Percentiles rank a stretch among this genome's conserved stretches.
Conservation (phyloP, 2,329 filamentous ascomycete species). For the Orbilia oligospora region DNA sequence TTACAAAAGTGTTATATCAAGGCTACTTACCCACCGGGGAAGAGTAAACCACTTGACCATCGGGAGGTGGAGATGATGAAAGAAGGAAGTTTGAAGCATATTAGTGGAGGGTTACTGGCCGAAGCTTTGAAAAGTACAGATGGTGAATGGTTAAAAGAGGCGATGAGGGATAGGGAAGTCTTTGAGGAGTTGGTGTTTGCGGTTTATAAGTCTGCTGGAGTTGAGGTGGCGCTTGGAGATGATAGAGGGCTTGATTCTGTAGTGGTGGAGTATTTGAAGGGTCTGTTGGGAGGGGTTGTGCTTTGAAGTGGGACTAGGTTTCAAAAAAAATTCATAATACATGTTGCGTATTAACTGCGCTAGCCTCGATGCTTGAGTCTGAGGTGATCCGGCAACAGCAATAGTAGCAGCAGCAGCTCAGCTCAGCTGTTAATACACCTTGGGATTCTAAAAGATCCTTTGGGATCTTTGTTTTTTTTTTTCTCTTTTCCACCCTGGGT, state of each 20-base stretch:
- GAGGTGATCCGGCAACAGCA: no score
- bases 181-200: slow-evolving; percentile 33
- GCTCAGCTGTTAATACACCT: neutral
- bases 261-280: slow-evolving; percentile 39
- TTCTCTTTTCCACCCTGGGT: neutral
- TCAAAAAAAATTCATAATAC: no score
- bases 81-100: slow-evolving; percentile 39
- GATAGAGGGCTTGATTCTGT: slow-evolving; percentile 10
- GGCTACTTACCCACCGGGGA: slow-evolving; percentile 16
- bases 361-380: no score
- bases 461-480: neutral
- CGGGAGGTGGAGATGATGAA: slow-evolving; percentile 41
- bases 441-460: no score
- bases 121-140: slow-evolving; percentile 11
- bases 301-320: slow-evolving; percentile 22
- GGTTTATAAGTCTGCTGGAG: slow-evolving; percentile 10
- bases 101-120: slow-evolving; percentile 27
- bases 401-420: neutral
- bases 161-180: slow-evolving; percentile 11
- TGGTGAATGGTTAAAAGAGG: slow-evolving; percentile 33
- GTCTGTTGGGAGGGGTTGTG: slow-evolving; percentile 35
- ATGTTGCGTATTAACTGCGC: neutral
- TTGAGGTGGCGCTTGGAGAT: slow-evolving; percentile 15
- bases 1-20: slow-evolving; percentile 32
- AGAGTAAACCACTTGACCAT: slow-evolving; percentile 33